phyloP scores from a whole-genome alignment of 805 yeast genomes.

The Zygosaccharomyces bisporus region DNA sequence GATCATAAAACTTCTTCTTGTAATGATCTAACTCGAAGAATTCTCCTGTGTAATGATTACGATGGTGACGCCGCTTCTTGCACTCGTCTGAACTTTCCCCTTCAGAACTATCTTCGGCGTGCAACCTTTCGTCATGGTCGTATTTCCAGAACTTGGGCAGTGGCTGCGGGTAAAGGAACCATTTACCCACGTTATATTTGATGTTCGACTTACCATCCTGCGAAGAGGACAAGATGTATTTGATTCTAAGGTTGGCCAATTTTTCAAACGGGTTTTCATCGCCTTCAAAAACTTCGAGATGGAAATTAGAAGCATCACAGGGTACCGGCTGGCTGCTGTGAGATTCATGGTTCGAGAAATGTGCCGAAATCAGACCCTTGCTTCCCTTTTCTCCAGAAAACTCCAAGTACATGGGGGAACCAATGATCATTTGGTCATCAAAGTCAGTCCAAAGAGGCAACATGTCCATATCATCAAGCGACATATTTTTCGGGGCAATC shows the following conservation, averaged over 20 bases:
- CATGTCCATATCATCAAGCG: slow-evolving; percentile 35
- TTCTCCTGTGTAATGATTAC: slow-evolving; percentile 37
- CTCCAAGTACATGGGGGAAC: slow-evolving; percentile 33
- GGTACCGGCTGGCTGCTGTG: slow-evolving; percentile 16
- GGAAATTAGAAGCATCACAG: slow-evolving; percentile 13
- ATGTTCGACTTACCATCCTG: slow-evolving; percentile 74
- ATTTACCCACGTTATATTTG: slow-evolving; percentile 52
- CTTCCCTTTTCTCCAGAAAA: slow-evolving; percentile 18
- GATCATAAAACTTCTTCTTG: slow-evolving; percentile 13
- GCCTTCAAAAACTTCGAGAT: slow-evolving; percentile 13
- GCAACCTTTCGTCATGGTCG: slow-evolving; percentile 31
- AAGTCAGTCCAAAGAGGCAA: slow-evolving; percentile 27
- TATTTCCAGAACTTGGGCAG: slow-evolving; percentile 42
- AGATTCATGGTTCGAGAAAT: slow-evolving; percentile 7
- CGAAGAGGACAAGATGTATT: slow-evolving; percentile 57
- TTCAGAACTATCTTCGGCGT: slow-evolving; percentile 10
- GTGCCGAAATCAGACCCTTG: slow-evolving; percentile 10
- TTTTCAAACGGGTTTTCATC: slow-evolving; percentile 19
- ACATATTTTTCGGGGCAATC: slow-evolving; percentile 7
- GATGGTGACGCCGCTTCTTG: slow-evolving; percentile 10
- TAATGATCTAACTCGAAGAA: slow-evolving; percentile 35
- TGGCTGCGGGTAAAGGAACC: slow-evolving; percentile 87
- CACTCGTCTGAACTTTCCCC: slow-evolving; percentile 8
- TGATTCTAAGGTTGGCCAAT: slow-evolving; percentile 53
- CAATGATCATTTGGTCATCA: slow-evolving; percentile 33